Conservation (phyloP, 2,329 filamentous ascomycete genomes). For the Clarireedia monteithiana region DNA sequence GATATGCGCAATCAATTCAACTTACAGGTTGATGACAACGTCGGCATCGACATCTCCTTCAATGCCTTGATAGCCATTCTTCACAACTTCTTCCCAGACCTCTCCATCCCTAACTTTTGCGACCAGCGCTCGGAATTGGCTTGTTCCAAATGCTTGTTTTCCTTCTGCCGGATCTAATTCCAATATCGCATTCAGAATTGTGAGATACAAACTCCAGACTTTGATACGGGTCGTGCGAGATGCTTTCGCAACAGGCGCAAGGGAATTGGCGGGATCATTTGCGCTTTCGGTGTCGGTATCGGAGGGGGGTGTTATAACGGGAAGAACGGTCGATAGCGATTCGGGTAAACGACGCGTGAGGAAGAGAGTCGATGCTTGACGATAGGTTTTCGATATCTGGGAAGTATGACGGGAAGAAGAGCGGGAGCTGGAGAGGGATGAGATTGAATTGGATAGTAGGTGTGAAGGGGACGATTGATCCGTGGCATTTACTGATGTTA, state of each 20-base stretch:
- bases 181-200: conserved; percentile 82
- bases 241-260: conserved; percentile 64
- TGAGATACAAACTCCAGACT: conserved; percentile 95
- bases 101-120: conserved; percentile 79
- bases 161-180: conserved; percentile 87
- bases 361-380: conserved; percentile 88
- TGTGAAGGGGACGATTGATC: conserved; percentile 45
- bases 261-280: conserved; percentile 31
- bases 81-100: conserved; percentile 91
- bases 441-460: conserved; percentile 58
- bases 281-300: conserved; percentile 26
- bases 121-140: conserved; percentile 77
- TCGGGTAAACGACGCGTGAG: conserved; percentile 89
- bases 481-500: conserved; percentile 22
- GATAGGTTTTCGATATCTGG: conserved; percentile 85
- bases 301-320: conserved; percentile 58
- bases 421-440: conserved; percentile 55
- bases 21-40: conserved; percentile 82
- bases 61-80: conserved; percentile 76
- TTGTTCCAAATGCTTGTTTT: conserved; percentile 76
- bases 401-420: conserved; percentile 53
- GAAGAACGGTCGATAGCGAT: conserved; percentile 75
- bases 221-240: conserved; percentile 82
- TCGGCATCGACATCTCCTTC: conserved; percentile 92
- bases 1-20: background rate